Evolutionary conservation across 371 early-diverging fungal genomes (phyloP), one percentile per base, ranked within the genome.

Genomic region (Actinomortierella ambigua): DNA sequence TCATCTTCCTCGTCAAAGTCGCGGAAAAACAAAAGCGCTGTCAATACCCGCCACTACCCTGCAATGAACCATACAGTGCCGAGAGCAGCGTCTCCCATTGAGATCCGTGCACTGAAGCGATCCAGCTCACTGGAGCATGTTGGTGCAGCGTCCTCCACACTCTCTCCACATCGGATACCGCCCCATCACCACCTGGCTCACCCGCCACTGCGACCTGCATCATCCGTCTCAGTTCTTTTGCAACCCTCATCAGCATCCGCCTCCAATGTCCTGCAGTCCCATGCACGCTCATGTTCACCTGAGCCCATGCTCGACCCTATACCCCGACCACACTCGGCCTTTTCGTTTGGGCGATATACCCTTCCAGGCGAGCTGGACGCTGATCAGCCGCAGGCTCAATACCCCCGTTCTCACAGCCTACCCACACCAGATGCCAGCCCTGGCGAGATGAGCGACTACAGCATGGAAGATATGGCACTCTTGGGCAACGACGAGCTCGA

Each of bases 341-440:
- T 48, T 18, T 48, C 48, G 8, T 11, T 34, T 34, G 34, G 34
- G 34, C 34, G 34, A 34, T 34, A 34, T 34, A 34, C 34, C 34
- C 34, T 34, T 34, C 34, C 34, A 6, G 34, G 34, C 34, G 34
- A 34, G 11, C 34, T 34, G 34, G 34, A 34, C 34, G 34, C 34
- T 4, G 34, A 34, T 34, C 34, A 34, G 34, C 34, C 4, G 11
- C 34, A 34, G 34, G 4, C 34, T 34, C 34, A 11, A 34, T 34
- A 34, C 34, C 34, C 34, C 11, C 34, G 34, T 34, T 34, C 50
- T 14, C 39, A 24, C 26, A 23, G 63, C 23, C 51, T 73, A 1
- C 71, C 71, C 7, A 70, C 71, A 5, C 71, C 71, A 13, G 71
- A 70, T 14, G 62, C 61, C 28, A 70, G 73, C 44, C 73, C 57